Evolutionary conservation across 176 grass and related monocot species (phyloP), one percentile per base, ranked within the genome.

Genomic region (Poa annua): DNA sequence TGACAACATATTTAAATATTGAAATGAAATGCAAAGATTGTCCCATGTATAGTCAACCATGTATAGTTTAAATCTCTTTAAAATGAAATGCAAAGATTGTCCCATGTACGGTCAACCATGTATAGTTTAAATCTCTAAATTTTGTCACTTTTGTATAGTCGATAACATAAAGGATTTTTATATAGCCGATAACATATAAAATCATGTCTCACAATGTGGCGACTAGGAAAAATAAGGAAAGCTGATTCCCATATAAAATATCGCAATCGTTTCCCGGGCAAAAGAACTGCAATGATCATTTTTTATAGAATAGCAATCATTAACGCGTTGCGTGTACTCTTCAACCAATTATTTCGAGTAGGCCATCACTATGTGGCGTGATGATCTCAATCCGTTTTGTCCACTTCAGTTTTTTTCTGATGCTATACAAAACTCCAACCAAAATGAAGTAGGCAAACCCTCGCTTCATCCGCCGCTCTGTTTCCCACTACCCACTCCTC

Each of bases 241-340:
- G 29, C 29, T 29, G 29, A 29, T 29, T 29, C 29, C 29, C 29
- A 29, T 29, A 29, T 36, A 50, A 50, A 53, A 53, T 57, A 11
- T 22, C 2, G 20, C 54, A 57, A 57, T 57, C 8, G 1, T 57
- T 57, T 57, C 2, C 20, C 54, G n/a, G 54, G 19, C 53, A 20
- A 57, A 13, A 29, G 3, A 63, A 32, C 15, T 33, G 12, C 42
- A 29, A 29, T 29, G 1, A 29, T 29, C 29, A 29, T 29, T 29
- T 29, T 29, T 29, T 29, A 29, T 1, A 29, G 29, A 29, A 29
- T 29, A 29, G 2, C 42, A 50, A 51, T 33, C 15, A 74, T 51
- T 74, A 19, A 10, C 2, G 8, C 26, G 24, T 74, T 74, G 71
- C 71, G 71, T 74, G 71, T 29, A 52, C 71, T 51, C 69, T 8